Evolutionary conservation across 2,329 filamentous ascomycete genomes (phyloP), one percentile per base, ranked within the genome.

Genomic region (Sarocladium oryzae): DNA sequence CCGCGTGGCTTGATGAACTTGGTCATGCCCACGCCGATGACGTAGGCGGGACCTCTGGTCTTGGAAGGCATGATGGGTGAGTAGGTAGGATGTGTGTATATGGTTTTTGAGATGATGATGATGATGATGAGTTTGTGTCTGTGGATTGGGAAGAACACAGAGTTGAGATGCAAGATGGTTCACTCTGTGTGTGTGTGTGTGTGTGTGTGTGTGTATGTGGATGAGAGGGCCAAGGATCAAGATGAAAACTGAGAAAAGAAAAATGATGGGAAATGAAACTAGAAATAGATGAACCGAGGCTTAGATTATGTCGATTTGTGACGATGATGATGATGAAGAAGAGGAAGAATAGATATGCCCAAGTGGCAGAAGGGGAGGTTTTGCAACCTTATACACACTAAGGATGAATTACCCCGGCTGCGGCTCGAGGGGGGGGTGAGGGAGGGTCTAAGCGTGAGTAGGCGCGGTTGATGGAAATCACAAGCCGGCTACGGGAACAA

Each of bases 1-100:
- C 89, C 89, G 52, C 91, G 83, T 37, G 91, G 91, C 76, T 96
- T 96, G 81, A 96, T 92, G 80, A 97, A 97, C 72, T 95, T 95
- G 73, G 92, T 97, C 89, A 97, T 93, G 74, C 92, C 92, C 60
- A 97, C 93, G 75, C 92, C 92, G 55, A 97, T 83, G 65, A 97
- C 88, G 77, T 97, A 97, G 76, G 75, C 75, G 54, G 77, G 75
- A 51, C 74, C 68, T 61, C 76, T 77, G 59, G 71, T 65, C 57
- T 74, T 74, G 61, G 69, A 68, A 45, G 74, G 66, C 77, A 80
- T 80, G 52, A 53, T 66, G 57, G 50, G 40, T 23, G 40, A 20
- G 36, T 48, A 18, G 52, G n/a, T n/a, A n/a, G 52, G 20, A 11
- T 43, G 23, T 45, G 35, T 16, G 49, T 41, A 35, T 21, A 18